Evolutionary conservation across 768 basidiomycete genomes (phyloP).

Genomic region (Tricholoma sp.): DNA sequence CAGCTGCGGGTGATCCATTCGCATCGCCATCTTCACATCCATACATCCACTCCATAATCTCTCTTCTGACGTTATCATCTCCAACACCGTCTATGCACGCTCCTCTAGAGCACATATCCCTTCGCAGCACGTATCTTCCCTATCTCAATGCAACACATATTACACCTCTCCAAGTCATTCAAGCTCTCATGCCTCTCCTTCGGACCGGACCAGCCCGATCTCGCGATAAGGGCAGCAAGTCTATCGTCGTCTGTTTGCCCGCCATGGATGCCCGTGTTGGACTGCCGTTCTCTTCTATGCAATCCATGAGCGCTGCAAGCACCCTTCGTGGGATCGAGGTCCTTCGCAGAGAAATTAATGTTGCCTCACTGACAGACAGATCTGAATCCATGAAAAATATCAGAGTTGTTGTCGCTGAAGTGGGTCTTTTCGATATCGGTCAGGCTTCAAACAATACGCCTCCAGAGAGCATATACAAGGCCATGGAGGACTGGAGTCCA

Average conservation of each 20-base stretch:
- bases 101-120: constrained; percentile 67
- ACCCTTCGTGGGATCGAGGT: constrained; percentile 70
- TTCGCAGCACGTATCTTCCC: constrained; percentile 59
- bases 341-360: constrained; percentile 65
- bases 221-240: constrained; percentile 48
- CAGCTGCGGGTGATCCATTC: constrained; percentile 76
- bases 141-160: constrained; percentile 74
- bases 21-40: constrained; percentile 59
- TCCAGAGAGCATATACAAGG: constrained; percentile 35
- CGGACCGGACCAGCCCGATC: constrained; percentile 58
- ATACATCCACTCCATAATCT: constrained; percentile 75
- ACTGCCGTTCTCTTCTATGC: constrained; percentile 61
- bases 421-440: constrained; percentile 51
- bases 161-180: constrained; percentile 71
- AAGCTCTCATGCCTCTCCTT: constrained; percentile 71
- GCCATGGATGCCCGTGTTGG: constrained; percentile 70
- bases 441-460: constrained; percentile 16
- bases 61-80: constrained; percentile 56
- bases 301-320: constrained; percentile 72
- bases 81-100: constrained; percentile 39
- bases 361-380: constrained; percentile 49
- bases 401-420: constrained; percentile 67
- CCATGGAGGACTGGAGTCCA: constrained; percentile 69
- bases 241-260: constrained; percentile 72
- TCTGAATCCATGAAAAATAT: constrained; percentile 61